Evolutionary conservation across 2,329 filamentous ascomycete species (phyloP), one percentile per base, ranked within the genome.

Genomic region (Ceratocystis albifundus): DNA sequence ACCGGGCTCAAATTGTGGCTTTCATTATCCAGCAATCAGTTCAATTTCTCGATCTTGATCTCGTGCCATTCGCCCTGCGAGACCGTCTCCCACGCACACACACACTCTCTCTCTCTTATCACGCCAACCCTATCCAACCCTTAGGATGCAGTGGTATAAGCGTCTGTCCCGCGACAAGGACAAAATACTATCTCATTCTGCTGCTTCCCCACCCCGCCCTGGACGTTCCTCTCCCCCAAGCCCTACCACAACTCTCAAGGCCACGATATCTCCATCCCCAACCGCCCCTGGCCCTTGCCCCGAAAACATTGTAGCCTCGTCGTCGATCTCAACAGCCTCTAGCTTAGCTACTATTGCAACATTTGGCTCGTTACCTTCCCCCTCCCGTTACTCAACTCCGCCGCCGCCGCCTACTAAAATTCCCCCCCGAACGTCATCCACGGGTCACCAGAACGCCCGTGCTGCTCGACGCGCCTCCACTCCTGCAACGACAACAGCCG

Each of bases 101-200:
- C n/a, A n/a, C n/a, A 6, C 10, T 57, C 32, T 57, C 30, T 44
- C 68, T 65, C 30, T 36, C 66, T 30, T 48, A 41, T 41, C 50
- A 70, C 72, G 63, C 74, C 74, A 70, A 72, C 73, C 66, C 66
- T 59, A 59, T 12, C 71, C 72, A 59, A 77, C 74, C 64, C 78
- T 41, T 15, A 41, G 10, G 45, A 76, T 80, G 66, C 66, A 68
- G 62, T 68, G 66, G 66, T 68, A 68, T 66, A 68, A 68, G 63
- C 63, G 66, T 3, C 44, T 68, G 48, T 68, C 66, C 57, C 55
- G 66, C 59, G 66, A 68, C 66, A 68, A 68, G 57, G 63, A 68
- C 59, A 68, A 65, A 62, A 53, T 67, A 15, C 48, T 44, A 44
- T 46, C 57, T 61, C n/a, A 25, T 36, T 28, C 61, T 30, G 36